Conservation (phyloP, 768 basidiomycete genomes). For the Cystobasidium ongulense region DNA sequence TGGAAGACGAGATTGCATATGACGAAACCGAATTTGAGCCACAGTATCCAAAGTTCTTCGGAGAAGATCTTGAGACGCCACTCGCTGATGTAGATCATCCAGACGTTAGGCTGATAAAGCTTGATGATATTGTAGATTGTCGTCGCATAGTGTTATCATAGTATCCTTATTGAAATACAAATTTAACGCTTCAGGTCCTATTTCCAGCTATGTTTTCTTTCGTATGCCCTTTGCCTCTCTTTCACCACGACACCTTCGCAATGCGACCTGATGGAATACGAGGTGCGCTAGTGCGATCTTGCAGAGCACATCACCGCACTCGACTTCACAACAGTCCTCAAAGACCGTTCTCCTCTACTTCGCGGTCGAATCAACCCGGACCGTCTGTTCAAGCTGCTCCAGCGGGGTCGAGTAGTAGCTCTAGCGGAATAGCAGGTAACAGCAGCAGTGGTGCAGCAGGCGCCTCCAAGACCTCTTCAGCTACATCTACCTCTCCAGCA, state of each 20-base stretch:
- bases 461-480: not conserved
- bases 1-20: not conserved
- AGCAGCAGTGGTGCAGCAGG: conserved; percentile 1
- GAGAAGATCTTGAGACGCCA: conserved; percentile 14
- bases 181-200: not conserved
- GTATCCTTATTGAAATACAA: not conserved
- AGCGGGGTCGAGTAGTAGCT: not conserved
- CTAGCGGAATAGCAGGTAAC: not conserved
- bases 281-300: not conserved
- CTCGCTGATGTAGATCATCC: not conserved
- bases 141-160: not conserved
- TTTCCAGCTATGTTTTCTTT: not conserved
- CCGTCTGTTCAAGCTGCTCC: not conserved
- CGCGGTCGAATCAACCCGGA: not conserved
- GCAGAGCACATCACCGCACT: not conserved
- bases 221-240: not conserved
- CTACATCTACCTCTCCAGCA: not conserved
- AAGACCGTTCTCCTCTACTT: not conserved
- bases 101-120: not conserved
- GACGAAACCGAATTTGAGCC: not conserved
- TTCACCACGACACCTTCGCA: not conserved
- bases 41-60: conserved; percentile 1
- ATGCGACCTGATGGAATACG: conserved; percentile 8
- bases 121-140: conserved; percentile 30
- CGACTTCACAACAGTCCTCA: not conserved